A percentile compares a stretch with the other conserved stretches of the same genome.
Conservation (phyloP, 2,329 filamentous ascomycete species). For the Rutstroemia sp. region DNA sequence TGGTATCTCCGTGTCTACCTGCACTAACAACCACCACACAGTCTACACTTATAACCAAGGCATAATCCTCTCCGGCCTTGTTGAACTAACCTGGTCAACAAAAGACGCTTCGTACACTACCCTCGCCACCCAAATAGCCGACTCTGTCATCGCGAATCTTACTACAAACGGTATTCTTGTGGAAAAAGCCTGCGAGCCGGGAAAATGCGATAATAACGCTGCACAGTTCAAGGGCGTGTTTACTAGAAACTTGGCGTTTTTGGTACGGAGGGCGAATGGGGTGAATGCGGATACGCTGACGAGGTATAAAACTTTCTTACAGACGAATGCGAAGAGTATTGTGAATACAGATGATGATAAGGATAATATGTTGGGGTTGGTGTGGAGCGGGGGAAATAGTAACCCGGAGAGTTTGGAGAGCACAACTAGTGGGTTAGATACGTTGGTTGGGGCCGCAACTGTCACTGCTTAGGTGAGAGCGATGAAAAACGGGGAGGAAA, state of each 20-base stretch:
- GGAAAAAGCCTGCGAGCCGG: conserved; percentile 44
- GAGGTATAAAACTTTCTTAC: background rate
- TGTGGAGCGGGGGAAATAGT: background rate
- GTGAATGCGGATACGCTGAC: background rate
- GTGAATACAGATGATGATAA: background rate
- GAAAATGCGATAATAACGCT: conserved; percentile 37
- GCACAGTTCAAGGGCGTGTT: conserved; percentile 70
- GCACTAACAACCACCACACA: conserved; percentile 38
- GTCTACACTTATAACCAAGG: conserved; percentile 54
- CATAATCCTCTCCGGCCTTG: conserved; percentile 50
- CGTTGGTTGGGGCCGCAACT: conserved; percentile 1
- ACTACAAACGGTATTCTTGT: conserved; percentile 41
- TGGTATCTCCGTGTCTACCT: conserved; percentile 39
- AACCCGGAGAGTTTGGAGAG: background rate
- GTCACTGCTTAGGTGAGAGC: background rate
- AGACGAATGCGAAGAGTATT: conserved; percentile 3
- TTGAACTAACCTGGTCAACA: conserved; percentile 48
- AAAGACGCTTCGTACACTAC: conserved; percentile 33
- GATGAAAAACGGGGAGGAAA: background rate
- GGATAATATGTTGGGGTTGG: conserved; percentile 1
- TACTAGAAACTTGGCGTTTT: conserved; percentile 52
- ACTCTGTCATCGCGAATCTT: conserved; percentile 41
- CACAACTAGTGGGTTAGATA: conserved; percentile 7
- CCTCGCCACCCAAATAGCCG: conserved; percentile 47
- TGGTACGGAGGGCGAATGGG: conserved; percentile 35